Evolutionary conservation across 1,139 yeast species (phyloP).

Genomic region (Suzukiozyma palmioleophila): DNA sequence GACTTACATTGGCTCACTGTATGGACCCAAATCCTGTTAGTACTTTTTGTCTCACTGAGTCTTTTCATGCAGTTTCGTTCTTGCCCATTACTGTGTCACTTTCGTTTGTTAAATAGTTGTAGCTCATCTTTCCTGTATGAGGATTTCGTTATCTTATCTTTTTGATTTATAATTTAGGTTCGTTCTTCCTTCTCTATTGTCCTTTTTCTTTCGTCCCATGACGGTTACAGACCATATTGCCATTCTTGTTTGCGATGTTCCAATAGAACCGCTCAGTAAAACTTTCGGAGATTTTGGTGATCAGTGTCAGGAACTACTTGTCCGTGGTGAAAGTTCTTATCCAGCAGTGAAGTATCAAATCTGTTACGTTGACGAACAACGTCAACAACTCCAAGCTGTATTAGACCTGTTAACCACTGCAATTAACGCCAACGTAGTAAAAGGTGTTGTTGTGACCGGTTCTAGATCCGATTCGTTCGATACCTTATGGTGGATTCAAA

Average conservation of each 20-base stretch:
- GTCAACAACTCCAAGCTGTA: constrained; percentile 10
- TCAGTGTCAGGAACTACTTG: constrained; percentile 31
- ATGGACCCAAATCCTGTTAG: too few relatives aligned
- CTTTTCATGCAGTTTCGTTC: too few relatives aligned
- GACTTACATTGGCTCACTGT: too few relatives aligned
- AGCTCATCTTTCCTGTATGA: too few relatives aligned
- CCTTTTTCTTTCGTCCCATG: not conserved
- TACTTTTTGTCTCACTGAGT: too few relatives aligned
- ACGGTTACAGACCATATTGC: constrained; percentile 30
- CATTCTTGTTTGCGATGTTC: constrained; percentile 45
- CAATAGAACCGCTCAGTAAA: constrained; percentile 22
- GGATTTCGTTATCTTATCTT: too few relatives aligned
- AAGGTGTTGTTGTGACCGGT: constrained; percentile 59
- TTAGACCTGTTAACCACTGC: constrained; percentile 17
- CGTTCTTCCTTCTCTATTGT: not conserved
- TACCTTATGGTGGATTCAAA: constrained; percentile 48
- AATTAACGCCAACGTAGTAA: constrained; percentile 30
- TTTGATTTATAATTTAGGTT: too few relatives aligned
- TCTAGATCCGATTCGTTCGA: constrained; percentile 58
- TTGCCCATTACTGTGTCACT: too few relatives aligned
- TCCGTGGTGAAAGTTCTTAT: constrained; percentile 10
- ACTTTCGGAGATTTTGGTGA: constrained; percentile 53
- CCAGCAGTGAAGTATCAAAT: constrained; percentile 41
- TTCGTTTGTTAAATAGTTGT: too few relatives aligned
- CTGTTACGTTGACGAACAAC: constrained; percentile 29